These are phyloP conservation scores for Farysia itapuensis DNA, from an alignment of 1,284 basidiomycete species.

Conservation along the genomic window DNA sequence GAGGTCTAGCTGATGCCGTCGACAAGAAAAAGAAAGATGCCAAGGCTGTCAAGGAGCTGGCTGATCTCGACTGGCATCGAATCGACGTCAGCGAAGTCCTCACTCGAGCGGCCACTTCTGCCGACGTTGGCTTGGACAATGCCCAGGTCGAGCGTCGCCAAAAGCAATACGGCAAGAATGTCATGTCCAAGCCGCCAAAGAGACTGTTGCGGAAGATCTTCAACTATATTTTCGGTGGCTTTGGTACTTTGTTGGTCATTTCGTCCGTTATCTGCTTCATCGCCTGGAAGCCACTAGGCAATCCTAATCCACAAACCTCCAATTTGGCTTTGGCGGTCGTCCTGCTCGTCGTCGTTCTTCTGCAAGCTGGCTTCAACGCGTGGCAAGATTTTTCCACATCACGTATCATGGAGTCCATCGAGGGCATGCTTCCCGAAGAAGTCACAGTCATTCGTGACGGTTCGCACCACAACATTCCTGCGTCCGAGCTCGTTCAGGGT, in stretches of 20 bases:
- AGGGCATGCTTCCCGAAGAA: slow-evolving; percentile 65
- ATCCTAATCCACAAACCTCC: slow-evolving; percentile 64
- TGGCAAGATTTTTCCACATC: slow-evolving; percentile 59
- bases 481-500: slow-evolving; percentile 70
- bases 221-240: slow-evolving; percentile 66
- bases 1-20: slow-evolving; percentile 17
- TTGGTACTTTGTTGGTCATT: slow-evolving; percentile 67
- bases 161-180: slow-evolving; percentile 63
- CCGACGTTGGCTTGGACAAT: slow-evolving; percentile 63
- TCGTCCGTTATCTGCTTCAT: slow-evolving; percentile 65
- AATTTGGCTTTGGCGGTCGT: slow-evolving; percentile 62
- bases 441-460: slow-evolving; percentile 69
- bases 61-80: slow-evolving; percentile 66
- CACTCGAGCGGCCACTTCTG: slow-evolving; percentile 63
- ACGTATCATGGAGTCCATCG: slow-evolving; percentile 63
- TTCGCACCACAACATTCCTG: slow-evolving; percentile 66
- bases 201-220: slow-evolving; percentile 64
- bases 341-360: slow-evolving; percentile 61
- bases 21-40: slow-evolving; percentile 11
- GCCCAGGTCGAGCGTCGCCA: slow-evolving; percentile 65
- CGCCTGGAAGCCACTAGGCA: slow-evolving; percentile 66
- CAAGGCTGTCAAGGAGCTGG: slow-evolving; percentile 15
- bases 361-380: slow-evolving; percentile 64
- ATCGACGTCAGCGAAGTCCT: slow-evolving; percentile 64
- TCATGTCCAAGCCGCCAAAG: slow-evolving; percentile 64